Evolutionary conservation across 768 basidiomycete genomes (phyloP).

Genomic region (Sistotremastrum niveocremeum): DNA sequence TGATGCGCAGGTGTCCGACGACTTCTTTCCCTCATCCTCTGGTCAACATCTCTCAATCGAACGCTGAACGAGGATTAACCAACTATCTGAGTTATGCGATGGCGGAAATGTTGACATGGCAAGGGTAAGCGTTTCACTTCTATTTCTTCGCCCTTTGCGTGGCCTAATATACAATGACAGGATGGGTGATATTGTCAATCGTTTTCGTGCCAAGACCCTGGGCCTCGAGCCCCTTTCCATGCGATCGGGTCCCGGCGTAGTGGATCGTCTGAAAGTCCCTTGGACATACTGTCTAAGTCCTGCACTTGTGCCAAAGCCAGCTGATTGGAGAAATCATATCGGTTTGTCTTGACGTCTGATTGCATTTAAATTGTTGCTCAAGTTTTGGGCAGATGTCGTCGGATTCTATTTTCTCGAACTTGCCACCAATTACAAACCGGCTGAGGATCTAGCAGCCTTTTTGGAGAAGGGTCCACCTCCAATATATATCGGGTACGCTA

Average conservation of each 20-base stretch:
- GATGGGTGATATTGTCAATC: slow-evolving; percentile 46
- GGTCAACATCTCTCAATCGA: slow-evolving; percentile 41
- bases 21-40: slow-evolving; percentile 47
- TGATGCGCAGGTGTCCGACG: slow-evolving; percentile 30
- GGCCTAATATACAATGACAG: slow-evolving; percentile 16
- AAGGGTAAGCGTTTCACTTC: slow-evolving; percentile 27
- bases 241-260: slow-evolving; percentile 35
- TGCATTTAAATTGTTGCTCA: neutral
- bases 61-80: slow-evolving; percentile 37
- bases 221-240: slow-evolving; percentile 34
- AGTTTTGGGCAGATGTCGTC: slow-evolving; percentile 31
- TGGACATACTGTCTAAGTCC: slow-evolving; percentile 55
- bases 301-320: slow-evolving; percentile 42
- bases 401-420: slow-evolving; percentile 53
- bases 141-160: neutral
- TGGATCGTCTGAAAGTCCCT: slow-evolving; percentile 41
- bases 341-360: slow-evolving; percentile 20
- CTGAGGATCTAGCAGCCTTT: slow-evolving; percentile 33
- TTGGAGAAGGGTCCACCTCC: slow-evolving; percentile 36
- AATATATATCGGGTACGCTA: slow-evolving; percentile 41
- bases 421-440: slow-evolving; percentile 33
- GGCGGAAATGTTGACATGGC: slow-evolving; percentile 49
- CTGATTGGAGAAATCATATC: slow-evolving; percentile 50
- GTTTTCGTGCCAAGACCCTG: slow-evolving; percentile 35
- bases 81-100: slow-evolving; percentile 46